These are phyloP conservation scores for Talaromyces rugulosus DNA, from an alignment of 2,329 filamentous ascomycete species.

Conservation along the genomic window DNA sequence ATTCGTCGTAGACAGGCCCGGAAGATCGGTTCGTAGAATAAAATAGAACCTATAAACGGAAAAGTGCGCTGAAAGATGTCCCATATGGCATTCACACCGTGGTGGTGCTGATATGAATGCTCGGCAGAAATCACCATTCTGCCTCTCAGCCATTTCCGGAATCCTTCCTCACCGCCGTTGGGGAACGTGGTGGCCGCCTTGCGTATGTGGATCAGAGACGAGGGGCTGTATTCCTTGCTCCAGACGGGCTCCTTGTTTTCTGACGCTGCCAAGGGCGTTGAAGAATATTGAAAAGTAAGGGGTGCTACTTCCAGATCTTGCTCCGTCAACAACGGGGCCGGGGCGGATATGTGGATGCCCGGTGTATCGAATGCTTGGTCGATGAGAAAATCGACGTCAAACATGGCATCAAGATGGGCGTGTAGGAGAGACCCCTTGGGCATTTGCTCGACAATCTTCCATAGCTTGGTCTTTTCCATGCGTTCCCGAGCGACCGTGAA, in stretches of 20 bases:
- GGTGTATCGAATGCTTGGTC: slow-evolving; percentile 64
- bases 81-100: slow-evolving; percentile 82
- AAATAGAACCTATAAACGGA: slow-evolving; percentile 64
- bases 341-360: slow-evolving; percentile 67
- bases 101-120: slow-evolving; percentile 74
- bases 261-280: slow-evolving; percentile 40
- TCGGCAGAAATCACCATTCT: slow-evolving; percentile 67
- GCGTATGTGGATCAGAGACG: slow-evolving; percentile 55
- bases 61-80: slow-evolving; percentile 74
- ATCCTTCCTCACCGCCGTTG: slow-evolving; percentile 64
- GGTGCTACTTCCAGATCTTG: slow-evolving; percentile 51
- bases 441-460: slow-evolving; percentile 79
- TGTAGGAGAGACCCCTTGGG: slow-evolving; percentile 72
- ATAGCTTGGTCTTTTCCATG: slow-evolving; percentile 80
- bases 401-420: slow-evolving; percentile 87
- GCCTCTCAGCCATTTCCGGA: slow-evolving; percentile 71
- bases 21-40: slow-evolving; percentile 90
- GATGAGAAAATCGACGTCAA: slow-evolving; percentile 78
- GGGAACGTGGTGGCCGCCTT: slow-evolving; percentile 71
- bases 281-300: slow-evolving; percentile 61
- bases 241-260: slow-evolving; percentile 56
- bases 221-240: slow-evolving; percentile 58
- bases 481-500: slow-evolving; percentile 79
- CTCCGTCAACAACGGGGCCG: slow-evolving; percentile 53
- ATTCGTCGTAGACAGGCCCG: slow-evolving; percentile 69